Conservation (phyloP, 2,329 filamentous ascomycete genomes). For the Alternaria tenuissima region DNA sequence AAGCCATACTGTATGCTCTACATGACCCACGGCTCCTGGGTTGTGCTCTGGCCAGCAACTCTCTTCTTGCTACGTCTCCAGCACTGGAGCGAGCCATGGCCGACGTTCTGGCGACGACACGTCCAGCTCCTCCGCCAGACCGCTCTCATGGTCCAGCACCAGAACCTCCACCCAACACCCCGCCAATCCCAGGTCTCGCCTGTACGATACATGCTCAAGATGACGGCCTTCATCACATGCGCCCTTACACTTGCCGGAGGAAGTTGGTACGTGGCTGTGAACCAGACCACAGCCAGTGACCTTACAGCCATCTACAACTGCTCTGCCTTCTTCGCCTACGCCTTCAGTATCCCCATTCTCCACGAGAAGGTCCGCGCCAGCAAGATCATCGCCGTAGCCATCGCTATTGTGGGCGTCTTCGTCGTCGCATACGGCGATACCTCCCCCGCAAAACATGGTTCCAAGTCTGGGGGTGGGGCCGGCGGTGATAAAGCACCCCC, state of each 20-base stretch:
- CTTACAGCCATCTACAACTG: conserved; percentile 99
- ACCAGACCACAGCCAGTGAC: conserved; percentile 90
- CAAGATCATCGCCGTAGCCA: conserved; percentile 84
- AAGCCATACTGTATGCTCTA: conserved; percentile 99
- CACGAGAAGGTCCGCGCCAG: conserved; percentile 83
- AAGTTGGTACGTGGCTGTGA: conserved; percentile 95
- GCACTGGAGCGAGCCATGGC: conserved; percentile 80
- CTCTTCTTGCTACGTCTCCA: conserved; percentile 81
- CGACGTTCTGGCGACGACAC: conserved; percentile 83
- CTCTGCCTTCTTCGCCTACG: conserved; percentile 98
- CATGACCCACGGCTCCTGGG: conserved; percentile 94
- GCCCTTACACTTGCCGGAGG: conserved; percentile 89
- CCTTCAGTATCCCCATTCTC: conserved; percentile 89
- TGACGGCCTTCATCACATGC: conserved; percentile 82
- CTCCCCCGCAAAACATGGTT: conserved; percentile 62
- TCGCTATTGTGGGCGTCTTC: conserved; percentile 89
- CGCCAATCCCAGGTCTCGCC: conserved; percentile 60
- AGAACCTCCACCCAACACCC: conserved; percentile 71
- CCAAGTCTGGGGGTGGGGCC: conserved; percentile 63
- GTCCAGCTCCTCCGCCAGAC: conserved; percentile 69
- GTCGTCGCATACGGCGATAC: conserved; percentile 93
- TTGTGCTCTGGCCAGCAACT: conserved; percentile 85
- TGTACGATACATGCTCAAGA: conserved; percentile 77
- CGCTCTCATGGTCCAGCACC: conserved; percentile 85
- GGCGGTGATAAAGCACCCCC: conserved; percentile 58